A percentile compares a stretch with the other conserved stretches of the same genome.
phyloP scores from a whole-genome alignment of 306 rosid species.

The Lablab purpureus region DNA sequence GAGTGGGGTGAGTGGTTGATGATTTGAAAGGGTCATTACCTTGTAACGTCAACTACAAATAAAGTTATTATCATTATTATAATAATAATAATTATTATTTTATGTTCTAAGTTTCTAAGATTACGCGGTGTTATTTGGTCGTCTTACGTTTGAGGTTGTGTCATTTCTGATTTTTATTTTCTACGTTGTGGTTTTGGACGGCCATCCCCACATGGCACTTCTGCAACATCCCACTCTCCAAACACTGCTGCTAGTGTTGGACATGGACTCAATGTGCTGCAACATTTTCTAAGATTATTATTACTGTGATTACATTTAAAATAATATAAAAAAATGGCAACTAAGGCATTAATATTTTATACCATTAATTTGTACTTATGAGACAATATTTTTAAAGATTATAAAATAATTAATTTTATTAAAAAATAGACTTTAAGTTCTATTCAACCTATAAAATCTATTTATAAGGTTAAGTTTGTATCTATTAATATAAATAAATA shows the following conservation, averaged over 20 bases:
- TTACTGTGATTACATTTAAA: no score
- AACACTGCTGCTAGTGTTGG: not conserved
- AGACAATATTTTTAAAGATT: no score
- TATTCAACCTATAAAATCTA: no score
- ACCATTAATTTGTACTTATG: no score
- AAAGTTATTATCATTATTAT: not conserved
- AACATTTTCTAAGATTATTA: no score
- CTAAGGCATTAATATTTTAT: no score
- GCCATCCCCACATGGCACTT: not conserved
- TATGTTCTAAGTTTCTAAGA: not conserved
- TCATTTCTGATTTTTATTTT: constrained; percentile 24
- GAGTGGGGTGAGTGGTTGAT: constrained; percentile 5
- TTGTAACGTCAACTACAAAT: constrained; percentile 49
- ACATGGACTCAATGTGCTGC: not conserved
- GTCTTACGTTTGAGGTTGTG: constrained; percentile 44
- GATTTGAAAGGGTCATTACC: constrained; percentile 54
- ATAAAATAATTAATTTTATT: no score
- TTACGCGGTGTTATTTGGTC: constrained; percentile 53
- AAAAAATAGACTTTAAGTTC: no score
- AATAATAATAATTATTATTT: not conserved
- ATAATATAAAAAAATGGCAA: no score
- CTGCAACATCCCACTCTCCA: not conserved
- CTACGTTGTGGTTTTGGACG: constrained; percentile 15
- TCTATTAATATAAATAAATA: no score
- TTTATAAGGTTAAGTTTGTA: no score